Evolutionary conservation across 2,329 filamentous ascomycete species (phyloP), one percentile per base, ranked within the genome.

Genomic region (Cytospora piceae): DNA sequence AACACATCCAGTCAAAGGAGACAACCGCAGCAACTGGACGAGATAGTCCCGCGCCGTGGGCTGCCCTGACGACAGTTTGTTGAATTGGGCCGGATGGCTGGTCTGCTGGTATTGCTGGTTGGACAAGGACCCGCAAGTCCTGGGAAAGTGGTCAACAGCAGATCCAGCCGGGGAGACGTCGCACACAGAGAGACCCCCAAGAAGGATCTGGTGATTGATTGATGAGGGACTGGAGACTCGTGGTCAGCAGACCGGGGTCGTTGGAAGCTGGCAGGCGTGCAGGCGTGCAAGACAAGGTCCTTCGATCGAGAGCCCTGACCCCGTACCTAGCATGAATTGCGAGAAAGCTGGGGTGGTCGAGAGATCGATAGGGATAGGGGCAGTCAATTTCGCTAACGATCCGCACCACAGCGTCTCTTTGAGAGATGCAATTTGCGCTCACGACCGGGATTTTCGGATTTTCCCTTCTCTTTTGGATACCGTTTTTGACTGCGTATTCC

Each of bases 351-450:
- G 73, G 71, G 71, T 71, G 69, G 71, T 71, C 70, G 67, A 72
- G 71, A 68, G 53, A 61, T 63, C 46, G 66, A 77, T 75, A 74
- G 74, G 73, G 72, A 73, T 68, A 68, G 72, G 73, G 46, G 46
- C 46, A 49, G 46, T 49, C 74, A 80, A 79, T 80, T 71, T 80
- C 78, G 76, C 77, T 79, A 79, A 76, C 70, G 73, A 72, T 71
- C 71, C 72, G 71, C 71, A 72, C 72, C 63, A 70, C 64, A 68
- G 67, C 69, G 71, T 72, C 68, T 70, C 70, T 71, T 67, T 68
- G 62, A 70, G 68, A 70, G 61, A 31, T 58, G 64, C 71, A 75
- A 74, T 73, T 75, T 75, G 72, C 69, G 71, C 67, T 67, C 55
- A 54, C 57, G 65, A 68, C 70, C 69, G 67, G 70, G 71, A 68